phyloP scores from a whole-genome alignment of 2,329 filamentous ascomycete genomes.

The Alternaria sp. region DNA sequence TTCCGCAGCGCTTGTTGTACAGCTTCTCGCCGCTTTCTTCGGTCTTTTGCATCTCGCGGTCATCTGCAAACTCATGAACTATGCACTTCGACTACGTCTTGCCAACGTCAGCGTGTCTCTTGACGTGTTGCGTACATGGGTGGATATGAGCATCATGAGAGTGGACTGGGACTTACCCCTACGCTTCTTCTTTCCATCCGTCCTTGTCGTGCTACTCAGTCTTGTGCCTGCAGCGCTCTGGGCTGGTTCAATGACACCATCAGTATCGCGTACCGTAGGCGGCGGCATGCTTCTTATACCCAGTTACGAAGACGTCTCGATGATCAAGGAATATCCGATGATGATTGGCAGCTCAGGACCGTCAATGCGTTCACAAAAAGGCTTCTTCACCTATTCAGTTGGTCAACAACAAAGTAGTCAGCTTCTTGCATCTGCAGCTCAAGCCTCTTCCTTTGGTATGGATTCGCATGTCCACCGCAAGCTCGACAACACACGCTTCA shows the following conservation, averaged over 20 bases:
- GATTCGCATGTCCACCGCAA: slow-evolving; percentile 32
- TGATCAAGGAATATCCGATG: slow-evolving; percentile 40
- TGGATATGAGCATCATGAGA: slow-evolving; percentile 35
- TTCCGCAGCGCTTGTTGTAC: slow-evolving; percentile 35
- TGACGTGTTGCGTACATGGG: slow-evolving; percentile 39
- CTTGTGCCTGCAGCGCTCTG: slow-evolving; percentile 39
- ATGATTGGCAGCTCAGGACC: slow-evolving; percentile 35
- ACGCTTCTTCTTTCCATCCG: slow-evolving; percentile 38
- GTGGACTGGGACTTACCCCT: slow-evolving; percentile 41
- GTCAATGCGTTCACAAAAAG: slow-evolving; percentile 31
- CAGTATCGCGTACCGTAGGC: slow-evolving; percentile 24
- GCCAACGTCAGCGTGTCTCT: slow-evolving; percentile 35
- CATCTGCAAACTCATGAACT: slow-evolving; percentile 41
- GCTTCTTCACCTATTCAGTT: slow-evolving; percentile 39
- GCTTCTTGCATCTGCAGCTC: slow-evolving; percentile 34
- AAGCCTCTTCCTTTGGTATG: slow-evolving; percentile 29
- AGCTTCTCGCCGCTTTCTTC: slow-evolving; percentile 38
- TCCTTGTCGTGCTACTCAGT: slow-evolving; percentile 32
- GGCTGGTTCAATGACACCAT: slow-evolving; percentile 42
- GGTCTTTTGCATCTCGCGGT: slow-evolving; percentile 40
- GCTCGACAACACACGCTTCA: slow-evolving; percentile 39
- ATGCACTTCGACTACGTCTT: slow-evolving; percentile 35
- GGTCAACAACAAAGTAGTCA: slow-evolving; percentile 35
- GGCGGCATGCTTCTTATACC: slow-evolving; percentile 30
- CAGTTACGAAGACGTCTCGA: slow-evolving; percentile 35